Evolutionary conservation across 768 basidiomycete species (phyloP), one percentile per base, ranked within the genome.

Genomic region (Leccinum olivaceopallidum): DNA sequence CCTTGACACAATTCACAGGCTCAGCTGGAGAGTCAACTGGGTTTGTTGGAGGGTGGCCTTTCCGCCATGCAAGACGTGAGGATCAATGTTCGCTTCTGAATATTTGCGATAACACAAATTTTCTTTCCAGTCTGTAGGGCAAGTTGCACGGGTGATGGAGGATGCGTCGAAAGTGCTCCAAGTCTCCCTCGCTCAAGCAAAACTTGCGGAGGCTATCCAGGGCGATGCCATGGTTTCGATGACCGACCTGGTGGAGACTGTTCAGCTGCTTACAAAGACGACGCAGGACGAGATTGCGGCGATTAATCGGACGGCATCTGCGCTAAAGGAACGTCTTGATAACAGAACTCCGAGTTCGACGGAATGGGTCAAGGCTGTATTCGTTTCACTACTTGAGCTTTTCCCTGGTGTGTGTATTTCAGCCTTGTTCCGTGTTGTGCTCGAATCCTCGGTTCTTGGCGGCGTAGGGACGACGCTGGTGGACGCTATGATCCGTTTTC

Each of bases 281-380:
- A 76, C 82, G 3, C 77, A 75, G 22, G 59, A 64, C 16, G 82
- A 83, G 62, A 69, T 86, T 39, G 73, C 77, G 56, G 77, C 75
- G 59, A 79, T 87, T 57, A 83, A 81, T 53, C 75, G 69, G 20
- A 81, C 85, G 22, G 76, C 79, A 4, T 63, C 61, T 50, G 61
- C 63, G 3, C 59, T 75, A 26, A 73, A 65, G 37, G 65, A 71
- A 42, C 62, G 60, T 30, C 70, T 82, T 48, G 60, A 56, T 44
- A 61, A 57, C 53, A 65, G 58, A 49, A 60, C 57, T 16, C 55
- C 62, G 5, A 20, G 58, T 55, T 57, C 56, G 22, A 47, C 44
- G 26, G 65, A 70, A 26, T 72, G 72, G 72, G n/a, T 63, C 13
- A 70, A 60, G 52, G 63, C 61, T 44, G 49, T 61, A 24, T 42